Conservation (phyloP, 169 alveolate genomes). For the Hepatocystis sp. region DNA sequence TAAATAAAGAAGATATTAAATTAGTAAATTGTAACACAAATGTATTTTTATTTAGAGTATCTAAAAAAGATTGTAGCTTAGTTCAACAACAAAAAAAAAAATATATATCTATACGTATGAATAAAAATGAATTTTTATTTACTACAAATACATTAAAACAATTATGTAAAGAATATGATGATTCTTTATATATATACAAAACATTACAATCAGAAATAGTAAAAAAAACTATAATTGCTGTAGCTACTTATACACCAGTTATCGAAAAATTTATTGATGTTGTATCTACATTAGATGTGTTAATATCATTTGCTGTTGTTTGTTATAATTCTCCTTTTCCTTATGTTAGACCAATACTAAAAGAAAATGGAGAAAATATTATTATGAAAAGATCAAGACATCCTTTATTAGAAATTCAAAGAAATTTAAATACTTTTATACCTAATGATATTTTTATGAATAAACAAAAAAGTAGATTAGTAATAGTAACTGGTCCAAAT, state of each 20-base stretch:
- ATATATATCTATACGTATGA: conserved; percentile 46
- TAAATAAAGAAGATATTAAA: conserved; percentile 79
- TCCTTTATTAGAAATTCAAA: conserved; percentile 88
- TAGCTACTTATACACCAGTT: conserved; percentile 96
- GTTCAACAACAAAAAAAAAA: conserved; percentile 76
- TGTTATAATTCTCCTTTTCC: conserved; percentile 88
- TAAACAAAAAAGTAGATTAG: conserved; percentile 87
- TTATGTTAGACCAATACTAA: conserved; percentile 92
- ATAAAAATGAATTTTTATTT: conserved; percentile 86
- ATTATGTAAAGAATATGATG: conserved; percentile 86
- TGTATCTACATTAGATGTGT: conserved; percentile 94
- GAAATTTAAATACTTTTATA: conserved; percentile 84
- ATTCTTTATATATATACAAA: conserved; percentile 86
- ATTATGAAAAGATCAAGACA: conserved; percentile 89
- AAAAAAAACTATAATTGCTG: conserved; percentile 93
- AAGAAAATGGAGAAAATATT: conserved; percentile 85
- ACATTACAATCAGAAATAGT: conserved; percentile 89
- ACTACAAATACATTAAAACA: conserved; percentile 88
- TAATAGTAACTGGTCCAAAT: conserved; percentile 98
- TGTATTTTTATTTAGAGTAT: conserved; percentile 90
- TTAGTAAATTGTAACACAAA: conserved; percentile 86
- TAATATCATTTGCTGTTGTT: conserved; percentile 94
- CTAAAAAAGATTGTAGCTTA: conserved; percentile 87
- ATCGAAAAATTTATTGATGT: conserved; percentile 91
- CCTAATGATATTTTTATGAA: conserved; percentile 91